Base-by-base conservation (phyloP, 176 grass and related monocot species). In the Cocos nucifera region DNA sequence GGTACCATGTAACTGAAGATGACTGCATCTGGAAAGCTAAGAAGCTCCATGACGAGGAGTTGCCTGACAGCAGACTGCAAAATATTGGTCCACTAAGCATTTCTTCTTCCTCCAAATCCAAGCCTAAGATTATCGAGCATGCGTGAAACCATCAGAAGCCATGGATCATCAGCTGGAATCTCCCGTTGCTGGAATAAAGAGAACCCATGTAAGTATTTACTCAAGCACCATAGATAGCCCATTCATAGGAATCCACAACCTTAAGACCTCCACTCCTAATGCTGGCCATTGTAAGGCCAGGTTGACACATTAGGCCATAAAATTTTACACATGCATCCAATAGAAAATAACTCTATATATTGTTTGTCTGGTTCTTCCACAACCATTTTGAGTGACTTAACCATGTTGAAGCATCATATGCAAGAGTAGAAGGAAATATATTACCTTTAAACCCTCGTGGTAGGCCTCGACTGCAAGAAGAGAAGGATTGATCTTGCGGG, bases 391-490 rank as follows among this genome's bases (percentile, higher is more conserved):
- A 15, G 19, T 30, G 49, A 57, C 58, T 64, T 59, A 56, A 52
- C 21, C 1, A 26, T 6, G 15, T 53, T 49, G 19, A 59, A 57
- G 14, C 4, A 18, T 56, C 54, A 24, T 4, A 39, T 66, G 57
- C 17, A 26, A n/a, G 5, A 50, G 28, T 54, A 66, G 52, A 54
- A 16, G 23, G 52, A 57, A 71, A 4, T 48, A 56, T 52, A 58
- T 66, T 83, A 98, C 93, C 87, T 80, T 92, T 70, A 98, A 76
- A 73, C 93, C 93, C 79, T 71, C 88, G 55, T 92, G 57, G 67
- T 98, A 92, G 77, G 87, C 81, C 69, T 88, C 79, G 49, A 98
- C 84, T 58, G 93, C 93, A 83, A 79, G 76, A 83, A 92, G 70
- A 30, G 59, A 12, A 61, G 84, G 84, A 65, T 25, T 66, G 50